Base-by-base conservation (phyloP, 305 asterid species). In the Withania somnifera region DNA sequence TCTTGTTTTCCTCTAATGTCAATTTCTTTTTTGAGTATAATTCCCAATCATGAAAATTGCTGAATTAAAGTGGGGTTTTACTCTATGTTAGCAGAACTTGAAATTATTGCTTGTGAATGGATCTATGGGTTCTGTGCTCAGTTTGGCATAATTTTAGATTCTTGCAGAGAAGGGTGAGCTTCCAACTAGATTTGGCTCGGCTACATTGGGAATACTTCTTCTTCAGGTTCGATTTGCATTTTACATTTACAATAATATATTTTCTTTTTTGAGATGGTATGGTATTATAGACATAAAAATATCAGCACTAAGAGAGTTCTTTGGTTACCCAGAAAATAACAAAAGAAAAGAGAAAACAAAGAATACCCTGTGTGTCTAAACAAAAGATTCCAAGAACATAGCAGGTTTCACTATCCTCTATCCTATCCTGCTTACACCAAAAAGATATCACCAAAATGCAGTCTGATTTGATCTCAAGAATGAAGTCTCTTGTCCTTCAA, bases 101-200 rank as follows among this genome's bases (percentile, higher is more conserved):
- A 76, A 51, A n/a, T 76, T 76, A 51, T 76, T 76, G 80, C 42
- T 54, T 75, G 45, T 50, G 45, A 51, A 76, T 51, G 42, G 11
- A 76, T 76, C 30, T 3, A 10, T 76, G 50, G 22, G 26, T 84
- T 76, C 81, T 64, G 79, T 88, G 91, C 91, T 90, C 85, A 89
- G 87, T 66, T 84, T 60, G 73, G 82, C 83, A 84, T 84, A 82
- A 81, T 14, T 90, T 56, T 88, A 96, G 98, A 97, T 96, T 89
- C 98, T 96, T 76, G 99, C 99, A 88, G 99, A 96, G 88, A 96
- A 87, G 85, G 99, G 99, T 54, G 99, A 96, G 87, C 98, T 96
- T 84, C 97, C 99, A 52, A 96, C 99, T 81, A 93, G 94, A 88
- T 91, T 96, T 86, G 99, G 99, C 78, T 96, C 99, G 57, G 98